A percentile compares a stretch with the other conserved stretches of the same genome.
These are phyloP conservation scores for Aschersonia sp. DNA, from an alignment of 2,329 filamentous ascomycete genomes.

Conservation along the genomic window DNA sequence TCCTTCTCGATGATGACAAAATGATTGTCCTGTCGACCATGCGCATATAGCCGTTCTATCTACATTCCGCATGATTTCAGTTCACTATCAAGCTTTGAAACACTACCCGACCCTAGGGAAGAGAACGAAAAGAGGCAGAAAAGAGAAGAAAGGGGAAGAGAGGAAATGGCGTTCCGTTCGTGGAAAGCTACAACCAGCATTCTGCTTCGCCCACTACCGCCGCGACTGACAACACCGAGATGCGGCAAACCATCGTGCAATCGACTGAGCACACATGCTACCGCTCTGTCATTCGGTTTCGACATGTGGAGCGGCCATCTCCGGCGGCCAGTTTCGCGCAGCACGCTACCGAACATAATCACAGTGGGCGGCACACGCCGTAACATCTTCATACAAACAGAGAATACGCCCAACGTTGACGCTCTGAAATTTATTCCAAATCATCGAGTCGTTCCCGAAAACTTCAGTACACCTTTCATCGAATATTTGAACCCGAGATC, in stretches of 20 bases:
- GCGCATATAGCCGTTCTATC: no score
- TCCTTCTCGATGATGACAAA: background rate
- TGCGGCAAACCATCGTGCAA: slow-evolving; percentile 13
- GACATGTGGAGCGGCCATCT: slow-evolving; percentile 1
- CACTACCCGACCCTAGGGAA: no score
- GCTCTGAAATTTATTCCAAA: slow-evolving; percentile 95
- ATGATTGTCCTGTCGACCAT: no score
- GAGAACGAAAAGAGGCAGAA: no score
- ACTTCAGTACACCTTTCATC: slow-evolving; percentile 61
- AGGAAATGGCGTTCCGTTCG: slow-evolving; percentile 8
- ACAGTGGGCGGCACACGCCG: slow-evolving; percentile 27
- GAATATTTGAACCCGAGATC: slow-evolving; percentile 85
- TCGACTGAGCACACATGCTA: slow-evolving; percentile 12
- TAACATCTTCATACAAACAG: slow-evolving; percentile 96
- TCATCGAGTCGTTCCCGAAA: slow-evolving; percentile 65
- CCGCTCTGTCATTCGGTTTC: background rate
- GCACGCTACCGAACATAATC: slow-evolving; percentile 1
- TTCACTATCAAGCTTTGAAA: no score
- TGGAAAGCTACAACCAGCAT: slow-evolving; percentile 10
- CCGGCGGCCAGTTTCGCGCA: slow-evolving; percentile 6
- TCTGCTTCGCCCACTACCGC: slow-evolving; percentile 11
- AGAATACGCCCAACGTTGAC: slow-evolving; percentile 87
- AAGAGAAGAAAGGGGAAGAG: background rate
- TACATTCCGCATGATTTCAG: no score
- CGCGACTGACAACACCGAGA: slow-evolving; percentile 7